Base-by-base conservation (phyloP, 129 eudicot species). In the Smallanthus sonchifolius region DNA sequence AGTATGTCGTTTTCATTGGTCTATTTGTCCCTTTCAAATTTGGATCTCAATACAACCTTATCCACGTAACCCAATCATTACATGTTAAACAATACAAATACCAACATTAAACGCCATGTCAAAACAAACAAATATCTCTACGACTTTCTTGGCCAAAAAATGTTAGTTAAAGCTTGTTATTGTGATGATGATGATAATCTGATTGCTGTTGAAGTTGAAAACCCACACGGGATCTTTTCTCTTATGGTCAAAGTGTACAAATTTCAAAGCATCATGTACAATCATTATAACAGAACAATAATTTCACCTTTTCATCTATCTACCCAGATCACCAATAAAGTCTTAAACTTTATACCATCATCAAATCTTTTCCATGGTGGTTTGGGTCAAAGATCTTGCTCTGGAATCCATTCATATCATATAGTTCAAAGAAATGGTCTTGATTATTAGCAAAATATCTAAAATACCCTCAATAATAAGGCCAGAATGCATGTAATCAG, bases 181-280 rank as follows among this genome's bases (percentile, higher is more conserved):
- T n/a, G n/a, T n/a, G n/a, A n/a, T 2, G 24, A 38, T 74, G 47
- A 48, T 71, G 15, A 43, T 73, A 44, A 51, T 63, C 71, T 28
- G 37, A 69, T 47, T 78, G 77, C 49, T 65, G 61, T 72, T 65
- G 69, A 79, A 72, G 61, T 72, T 65, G 69, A 79, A 77, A 78
- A 62, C 72, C 65, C 72, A 78, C 82, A 71, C 67, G 67, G 75
- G 57, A 71, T 30, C 44, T 9, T 61, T 60, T 45, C 36, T 69
- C 60, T 63, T 51, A 11, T 51, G 38, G 78, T 79, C 78, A 79
- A 79, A 72, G 36, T 72, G 78, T 79, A 72, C 78, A 40, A 35
- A 30, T 72, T 32, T 51, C 11, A 17, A 10, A 7, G 78, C 83
- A 52, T 65, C 66, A 40, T 64, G 78, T 79, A 79, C 83, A 65